These are phyloP conservation scores for Artemisia annua DNA, from an alignment of 129 eudicot genomes.

Conservation along the genomic window DNA sequence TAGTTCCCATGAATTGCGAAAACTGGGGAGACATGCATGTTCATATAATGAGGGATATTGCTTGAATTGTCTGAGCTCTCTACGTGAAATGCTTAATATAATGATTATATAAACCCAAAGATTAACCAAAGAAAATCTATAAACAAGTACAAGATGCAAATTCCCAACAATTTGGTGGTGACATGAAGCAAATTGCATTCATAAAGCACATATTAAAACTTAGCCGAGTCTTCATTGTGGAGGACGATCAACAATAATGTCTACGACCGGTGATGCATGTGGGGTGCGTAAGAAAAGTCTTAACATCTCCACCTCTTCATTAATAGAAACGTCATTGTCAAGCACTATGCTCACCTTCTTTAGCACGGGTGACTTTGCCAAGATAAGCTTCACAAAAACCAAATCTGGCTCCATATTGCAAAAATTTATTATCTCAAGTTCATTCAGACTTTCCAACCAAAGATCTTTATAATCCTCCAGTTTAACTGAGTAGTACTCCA, in stretches of 20 bases:
- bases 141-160: no score
- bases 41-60: no score
- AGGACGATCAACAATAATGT: neutral
- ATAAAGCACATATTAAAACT: neutral
- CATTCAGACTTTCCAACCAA: conserved; percentile 2
- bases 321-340: neutral
- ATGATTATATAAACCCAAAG: no score
- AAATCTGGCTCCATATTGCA: neutral
- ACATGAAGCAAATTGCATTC: neutral
- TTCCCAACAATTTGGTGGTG: no score
- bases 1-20: no score
- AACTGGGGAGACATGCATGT: no score
- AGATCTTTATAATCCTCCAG: neutral
- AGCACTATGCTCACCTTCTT: neutral
- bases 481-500: neutral
- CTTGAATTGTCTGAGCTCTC: no score
- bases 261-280: neutral
- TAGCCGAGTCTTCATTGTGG: neutral
- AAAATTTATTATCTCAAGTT: neutral
- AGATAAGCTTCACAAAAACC: no score
- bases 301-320: neutral
- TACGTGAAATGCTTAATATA: no score
- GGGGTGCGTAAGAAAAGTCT: neutral
- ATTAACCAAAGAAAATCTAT: no score
- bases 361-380: neutral